These are phyloP conservation scores for Hydnomerulius pinastri DNA, from an alignment of 768 basidiomycete species.

Conservation along the genomic window DNA sequence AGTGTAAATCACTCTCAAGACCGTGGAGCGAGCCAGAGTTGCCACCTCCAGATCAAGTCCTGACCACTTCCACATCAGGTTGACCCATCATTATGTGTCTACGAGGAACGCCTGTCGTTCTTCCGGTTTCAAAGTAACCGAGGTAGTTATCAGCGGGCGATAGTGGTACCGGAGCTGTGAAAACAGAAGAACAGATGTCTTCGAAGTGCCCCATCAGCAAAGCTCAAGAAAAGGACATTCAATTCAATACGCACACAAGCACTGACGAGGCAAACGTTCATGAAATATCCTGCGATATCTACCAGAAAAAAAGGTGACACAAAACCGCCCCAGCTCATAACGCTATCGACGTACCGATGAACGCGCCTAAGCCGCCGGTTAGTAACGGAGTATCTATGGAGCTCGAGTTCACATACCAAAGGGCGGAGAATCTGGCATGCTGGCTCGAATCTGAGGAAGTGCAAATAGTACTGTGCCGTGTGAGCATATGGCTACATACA, in stretches of 20 bases:
- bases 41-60: background rate
- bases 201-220: background rate
- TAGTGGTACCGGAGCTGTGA: conserved; percentile 6
- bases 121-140: background rate
- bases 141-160: background rate
- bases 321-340: no score
- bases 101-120: background rate
- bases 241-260: conserved; percentile 1
- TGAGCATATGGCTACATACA: background rate
- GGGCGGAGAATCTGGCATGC: conserved; percentile 4
- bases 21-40: no score
- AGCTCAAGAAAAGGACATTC: background rate
- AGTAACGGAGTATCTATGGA: no score
- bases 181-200: conserved; percentile 5
- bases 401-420: background rate
- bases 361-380: background rate
- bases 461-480: background rate
- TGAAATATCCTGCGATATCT: conserved; percentile 7
- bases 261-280: no score
- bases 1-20: no score
- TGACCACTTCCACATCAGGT: background rate
- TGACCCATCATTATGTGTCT: background rate
- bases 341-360: background rate
- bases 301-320: no score
- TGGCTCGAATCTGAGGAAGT: conserved; percentile 6